Evolutionary conservation across 352 stramenopile species (phyloP).

Genomic region (Phytophthora colocasiae): DNA sequence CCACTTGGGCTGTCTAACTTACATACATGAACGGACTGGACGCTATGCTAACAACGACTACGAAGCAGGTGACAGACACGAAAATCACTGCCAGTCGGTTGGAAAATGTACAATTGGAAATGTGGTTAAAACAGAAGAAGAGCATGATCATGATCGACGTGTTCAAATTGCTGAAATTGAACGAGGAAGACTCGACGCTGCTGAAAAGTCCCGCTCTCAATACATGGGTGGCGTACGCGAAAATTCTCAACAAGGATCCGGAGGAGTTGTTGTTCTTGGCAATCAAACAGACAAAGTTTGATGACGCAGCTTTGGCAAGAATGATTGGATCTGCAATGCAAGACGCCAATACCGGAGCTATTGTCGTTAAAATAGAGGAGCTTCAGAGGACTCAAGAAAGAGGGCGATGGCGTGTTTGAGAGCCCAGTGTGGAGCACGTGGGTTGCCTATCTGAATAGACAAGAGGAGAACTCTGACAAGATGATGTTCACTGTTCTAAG

Average conservation of each 20-base stretch:
- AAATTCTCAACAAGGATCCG: not conserved
- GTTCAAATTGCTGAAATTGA: conserved; percentile 11
- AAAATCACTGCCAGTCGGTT: not conserved
- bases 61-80: too few species aligned
- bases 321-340: too few species aligned
- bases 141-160: not conserved
- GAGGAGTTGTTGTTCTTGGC: conserved; percentile 7
- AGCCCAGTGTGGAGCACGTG: conserved; percentile 4
- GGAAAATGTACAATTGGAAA: not conserved
- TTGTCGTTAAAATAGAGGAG: too few species aligned
- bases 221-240: conserved; percentile 11
- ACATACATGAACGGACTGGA: too few species aligned
- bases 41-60: too few species aligned
- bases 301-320: not conserved
- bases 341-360: too few species aligned
- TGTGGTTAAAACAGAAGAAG: not conserved
- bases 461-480: not conserved
- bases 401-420: not conserved
- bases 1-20: too few species aligned
- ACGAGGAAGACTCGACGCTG: not conserved
- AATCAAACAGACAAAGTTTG: not conserved
- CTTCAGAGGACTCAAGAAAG: too few species aligned
- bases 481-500: not conserved
- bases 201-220: conserved; percentile 9
- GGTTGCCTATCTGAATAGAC: not conserved